Evolutionary conservation across 768 basidiomycete species (phyloP), one percentile per base, ranked within the genome.

Genomic region (Termitomyces sp.): DNA sequence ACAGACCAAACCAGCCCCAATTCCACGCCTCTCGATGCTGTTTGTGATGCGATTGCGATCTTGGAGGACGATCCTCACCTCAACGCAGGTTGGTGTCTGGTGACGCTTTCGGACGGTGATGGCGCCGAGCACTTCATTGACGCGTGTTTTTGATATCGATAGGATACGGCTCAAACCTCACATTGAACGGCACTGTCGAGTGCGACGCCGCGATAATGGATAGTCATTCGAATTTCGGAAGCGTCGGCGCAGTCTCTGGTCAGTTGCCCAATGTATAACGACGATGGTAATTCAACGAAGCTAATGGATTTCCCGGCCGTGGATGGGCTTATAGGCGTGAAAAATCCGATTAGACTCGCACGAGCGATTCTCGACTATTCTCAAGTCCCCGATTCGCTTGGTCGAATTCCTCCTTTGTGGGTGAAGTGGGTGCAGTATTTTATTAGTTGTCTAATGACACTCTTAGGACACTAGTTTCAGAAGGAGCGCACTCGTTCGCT

Each of bases 151-250:
- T 21, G 14, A 5, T 28, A 86, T 21, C 14, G 14, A 5, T 28
- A 86, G 89, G 90, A 1, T 82, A 79, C 58, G 90, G 91, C 4
- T 89, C 91, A 2, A 93, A 92, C 67, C 72, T 93, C 45, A 91
- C 88, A 0, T 60, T 85, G 3, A 75, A 80, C n/a, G 89, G 91
- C 14, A 73, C 72, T 2, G 89, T 91, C 17, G 91, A 93, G 70
- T 92, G 91, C 62, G 91, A 93, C 62, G 90, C 91, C 8, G 79
- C 88, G 12, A 73, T 92, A 55, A 89, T 90, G 84, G 79, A 80
- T 23, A 69, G 68, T 3, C 43, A 27, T 16, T 66, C 62, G 35
- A 61, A 64, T 43, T 93, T 88, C 65, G 91, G 89, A 27, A 83
- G 85, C 61, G 79, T 86, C 17, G 91, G 88, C 43, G 91, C 90